Conservation (phyloP, 495 filamentous ascomycete species). For the Penicillium coffeae region DNA sequence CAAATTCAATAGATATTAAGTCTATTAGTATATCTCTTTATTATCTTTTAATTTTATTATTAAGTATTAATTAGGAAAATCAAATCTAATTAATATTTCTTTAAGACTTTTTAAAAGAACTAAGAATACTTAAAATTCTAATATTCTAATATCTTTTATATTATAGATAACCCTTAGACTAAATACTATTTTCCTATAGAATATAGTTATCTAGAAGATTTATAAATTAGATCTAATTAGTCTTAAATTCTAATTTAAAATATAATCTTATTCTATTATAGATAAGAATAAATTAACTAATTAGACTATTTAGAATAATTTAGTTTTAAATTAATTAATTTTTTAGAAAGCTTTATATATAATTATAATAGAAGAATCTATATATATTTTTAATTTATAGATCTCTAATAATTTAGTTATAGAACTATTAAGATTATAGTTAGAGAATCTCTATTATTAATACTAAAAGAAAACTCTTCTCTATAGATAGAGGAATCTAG, state of each 20-base stretch:
- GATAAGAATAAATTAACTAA: neutral
- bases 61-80: neutral
- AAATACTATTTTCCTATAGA: too few species aligned
- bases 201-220: neutral
- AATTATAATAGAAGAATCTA: neutral
- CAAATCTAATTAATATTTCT: neutral
- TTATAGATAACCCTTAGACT: too few species aligned
- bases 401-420: too few species aligned
- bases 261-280: slow-evolving; percentile 6
- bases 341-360: neutral
- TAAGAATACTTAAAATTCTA: too few species aligned
- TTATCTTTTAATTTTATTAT: neutral
- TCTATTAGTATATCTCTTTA: neutral
- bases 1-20: neutral
- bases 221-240: neutral
- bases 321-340: neutral
- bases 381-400: neutral
- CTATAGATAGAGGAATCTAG: too few species aligned
- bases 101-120: neutral
- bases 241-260: too few species aligned
- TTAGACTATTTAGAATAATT: neutral
- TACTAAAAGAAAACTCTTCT: too few species aligned
- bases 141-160: too few species aligned
- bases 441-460: too few species aligned
- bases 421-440: too few species aligned